Evolutionary conservation across 2,329 filamentous ascomycete species (phyloP), one percentile per base, ranked within the genome.

Genomic region (Diaporthe sp.): DNA sequence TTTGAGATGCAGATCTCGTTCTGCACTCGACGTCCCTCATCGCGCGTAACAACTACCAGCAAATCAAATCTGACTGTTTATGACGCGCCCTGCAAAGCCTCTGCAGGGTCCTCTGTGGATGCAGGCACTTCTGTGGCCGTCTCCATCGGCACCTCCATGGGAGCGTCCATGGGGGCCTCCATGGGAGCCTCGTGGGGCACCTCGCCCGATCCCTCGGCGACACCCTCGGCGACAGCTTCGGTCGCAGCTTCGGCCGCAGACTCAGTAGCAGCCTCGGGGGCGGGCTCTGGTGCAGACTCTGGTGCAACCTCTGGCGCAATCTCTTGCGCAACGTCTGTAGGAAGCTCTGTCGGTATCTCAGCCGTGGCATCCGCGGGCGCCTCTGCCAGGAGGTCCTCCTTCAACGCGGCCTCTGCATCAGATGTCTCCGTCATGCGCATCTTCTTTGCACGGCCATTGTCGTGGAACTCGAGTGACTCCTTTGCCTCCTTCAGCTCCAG

Each of bases 401-500:
- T 53, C 28, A 65, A 25, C n/a, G 75, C 75, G 9, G 49, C 58
- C 22, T 71, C 68, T 15, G 57, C 57, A 22, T 72, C 61, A 57
- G 51, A 19, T 1, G 73, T 31, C 46, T 82, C 80, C 6, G 81
- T 80, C 4, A 83, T 71, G 8, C 83, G 81, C 25, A 78, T 76
- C 77, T 77, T 81, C 79, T 85, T 85, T 37, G 79, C 78, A 37
- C 79, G 78, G 37, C 79, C 77, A 37, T 77, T 79, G 57, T 83
- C 82, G 31, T 81, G 77, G 31, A 65, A 72, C 10, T 79, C 78
- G 2, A 81, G 75, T 7, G 80, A 73, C 28, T 81, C 81, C 69
- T 80, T 82, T 15, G 80, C 78, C 19, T 83, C 84, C 71, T 86
- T 87, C 1, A 89, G 81, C 82, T 91, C 90, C 51, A 89, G 88